Evolutionary conservation across 2,329 filamentous ascomycete genomes (phyloP), one percentile per base, ranked within the genome.

Genomic region (Dryadomyces quercivorus): DNA sequence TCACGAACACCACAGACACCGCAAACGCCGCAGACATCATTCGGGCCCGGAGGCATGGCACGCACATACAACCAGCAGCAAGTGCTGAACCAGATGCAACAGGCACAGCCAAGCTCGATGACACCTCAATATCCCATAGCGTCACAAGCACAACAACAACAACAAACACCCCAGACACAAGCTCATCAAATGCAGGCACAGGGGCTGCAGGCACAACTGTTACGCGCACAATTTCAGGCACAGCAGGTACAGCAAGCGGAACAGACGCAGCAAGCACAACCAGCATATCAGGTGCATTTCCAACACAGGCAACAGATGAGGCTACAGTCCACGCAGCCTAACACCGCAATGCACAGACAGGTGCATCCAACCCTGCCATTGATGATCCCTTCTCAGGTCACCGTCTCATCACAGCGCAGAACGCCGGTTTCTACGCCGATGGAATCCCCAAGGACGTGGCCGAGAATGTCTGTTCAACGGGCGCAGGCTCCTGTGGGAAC

Each of bases 161-260:
- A 44, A 26, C 51, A 53, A 20, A 21, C 36, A n/a, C 26, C 51
- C 13, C 59, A 55, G 18, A 52, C 52, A 18, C 57, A 55, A n/a
- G n/a, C 21, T 38, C 50, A 49, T 13, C 48, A 43, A n/a, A 31
- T 22, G 5, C 55, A 50, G 21, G 49, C 38, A 8, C n/a, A 7
- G 20, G 47, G 47, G 40, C 44, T 51, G 50, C 52, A 53, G 9
- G 5, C 15, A 3, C 55, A 52, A n/a, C 47, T 40, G 16, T 10
- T 13, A 20, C 55, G 38, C 13, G 42, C 42, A 44, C 45, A 44
- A 15, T 22, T 16, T 4, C 44, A 45, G 16, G 18, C 26, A n/a
- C 49, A 43, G 21, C 49, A 43, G 49, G 5, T 1, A 38, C 45
- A 43, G 8, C 44, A 46, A n/a, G 18, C 16, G 34, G 38, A 50